Base-by-base conservation (phyloP, 1,284 basidiomycete genomes). In the Rhizoctonia solani region DNA sequence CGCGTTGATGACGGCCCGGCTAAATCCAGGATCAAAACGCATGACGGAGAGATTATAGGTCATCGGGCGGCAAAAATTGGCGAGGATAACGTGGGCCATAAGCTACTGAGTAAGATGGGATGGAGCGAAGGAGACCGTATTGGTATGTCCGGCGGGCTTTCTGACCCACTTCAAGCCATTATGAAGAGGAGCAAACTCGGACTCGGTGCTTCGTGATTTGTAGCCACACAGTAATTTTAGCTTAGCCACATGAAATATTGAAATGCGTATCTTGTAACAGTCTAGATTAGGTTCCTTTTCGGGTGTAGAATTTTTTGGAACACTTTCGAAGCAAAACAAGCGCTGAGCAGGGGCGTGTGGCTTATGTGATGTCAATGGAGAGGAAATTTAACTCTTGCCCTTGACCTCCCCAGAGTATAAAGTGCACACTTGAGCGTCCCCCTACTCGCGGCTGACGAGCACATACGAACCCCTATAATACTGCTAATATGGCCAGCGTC, bases 51-150 rank as follows among this genome's bases (percentile, higher is more conserved):
- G 32, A 84, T 85, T 68, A 88, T 93, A 54, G 90, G 90, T 29
- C 71, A 85, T 81, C 82, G 83, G 69, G 91, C 91, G 0, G 89
- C 89, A 4, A 91, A 87, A 78, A 86, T 93, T 58, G 84, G 81
- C 21, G 80, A 84, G 67, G 76, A 81, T 2, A 93, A 93, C 71
- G 71, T 91, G 66, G 91, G 91, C 0, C 93, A 92, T 78, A 83
- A 78, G 76, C 83, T 93, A 85, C 74, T 93, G 69, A 39, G 93
- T 92, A 75, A 91, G 90, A 54, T 95, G 92, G 92, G 92, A 13
- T 72, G 71, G 71, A 68, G 32, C 14, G 70, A 72, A 27, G 71
- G 71, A 5, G 67, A 69, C 25, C 67, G 44, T 30, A 71, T 72
- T 41, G 71, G 71, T 4, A 70, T 47, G 30, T 63, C 61, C n/a